Conservation (phyloP, 192 early-diverging fungal species). For the Podochytrium sp. region DNA sequence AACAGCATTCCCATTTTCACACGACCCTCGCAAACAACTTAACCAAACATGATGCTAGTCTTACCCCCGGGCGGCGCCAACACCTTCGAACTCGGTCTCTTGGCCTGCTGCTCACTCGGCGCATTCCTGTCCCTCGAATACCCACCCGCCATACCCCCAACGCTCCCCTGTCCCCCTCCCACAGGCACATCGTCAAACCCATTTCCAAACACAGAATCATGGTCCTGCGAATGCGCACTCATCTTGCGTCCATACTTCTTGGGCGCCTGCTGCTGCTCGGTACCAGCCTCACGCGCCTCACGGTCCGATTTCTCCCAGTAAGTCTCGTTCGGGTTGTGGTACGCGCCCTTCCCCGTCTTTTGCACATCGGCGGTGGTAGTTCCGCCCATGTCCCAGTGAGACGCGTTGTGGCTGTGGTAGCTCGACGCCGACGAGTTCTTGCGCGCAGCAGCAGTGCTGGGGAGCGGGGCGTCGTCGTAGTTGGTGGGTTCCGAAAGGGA, state of each 20-base stretch:
- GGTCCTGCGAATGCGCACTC: conserved; percentile 25
- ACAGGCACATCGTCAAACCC: neutral
- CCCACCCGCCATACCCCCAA: neutral
- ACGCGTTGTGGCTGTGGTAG: conserved; percentile 1
- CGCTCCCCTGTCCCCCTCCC: neutral
- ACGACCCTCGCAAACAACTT: no score
- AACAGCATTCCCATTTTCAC: no score
- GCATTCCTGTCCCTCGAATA: conserved; percentile 38
- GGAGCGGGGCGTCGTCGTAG: neutral
- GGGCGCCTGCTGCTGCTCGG: neutral
- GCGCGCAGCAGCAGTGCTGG: conserved; percentile 6
- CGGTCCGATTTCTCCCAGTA: neutral
- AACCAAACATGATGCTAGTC: conserved; percentile 38
- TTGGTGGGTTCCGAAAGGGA: neutral
- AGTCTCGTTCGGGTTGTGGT: conserved; percentile 29
- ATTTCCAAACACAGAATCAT: neutral
- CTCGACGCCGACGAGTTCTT: neutral
- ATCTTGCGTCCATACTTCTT: conserved; percentile 22
- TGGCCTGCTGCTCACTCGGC: conserved; percentile 26
- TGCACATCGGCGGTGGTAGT: neutral
- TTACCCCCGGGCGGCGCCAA: conserved; percentile 43
- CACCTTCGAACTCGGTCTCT: conserved; percentile 33
- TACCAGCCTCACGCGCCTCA: conserved; percentile 9
- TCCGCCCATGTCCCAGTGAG: conserved; percentile 3
- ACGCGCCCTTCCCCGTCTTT: conserved; percentile 11